Evolutionary conservation across 108 stramenopile genomes (phyloP), one percentile per base, ranked within the genome.

Genomic region (Cyclotella kingstonii): DNA sequence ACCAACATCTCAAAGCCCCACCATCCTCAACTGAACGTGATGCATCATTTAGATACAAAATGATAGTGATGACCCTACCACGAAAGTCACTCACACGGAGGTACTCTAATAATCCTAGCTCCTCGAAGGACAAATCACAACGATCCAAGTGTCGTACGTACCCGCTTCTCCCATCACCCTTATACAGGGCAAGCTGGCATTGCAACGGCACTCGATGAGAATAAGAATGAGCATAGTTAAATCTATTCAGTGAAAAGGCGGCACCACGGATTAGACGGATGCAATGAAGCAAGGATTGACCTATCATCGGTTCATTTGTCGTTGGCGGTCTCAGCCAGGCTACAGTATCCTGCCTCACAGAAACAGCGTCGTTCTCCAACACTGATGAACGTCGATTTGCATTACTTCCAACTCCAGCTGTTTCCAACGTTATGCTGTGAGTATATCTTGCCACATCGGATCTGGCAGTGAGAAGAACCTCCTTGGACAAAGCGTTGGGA

Each of bases 171-270:
- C 42, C 72, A 29, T 65, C 60, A 8, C 34, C 40, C 15, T 36
- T 55, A 46, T 73, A 73, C 38, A 23, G 11, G 10, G 66, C 59
- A 8, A 73, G 68, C 59, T 73, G 72, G 46, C 72, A 73, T 56
- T 68, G 66, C 10, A 21, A 46, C 19, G 72, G 72, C 12, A 73
- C 72, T 1, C 57, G n/a, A 25, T 73, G 67, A 0, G 29, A 39
- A 2, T 29, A 39, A 44, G 30, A 33, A 26, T 19, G 23, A 1
- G 15, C 21, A 15, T 73, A 73, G 29, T 45, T 10, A 19, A 40
- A 35, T 5, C 51, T 51, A 21, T n/a, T 26, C 14, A 73, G 66
- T 7, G 57, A 27, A 22, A 33, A 39, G 2, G 61, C 35, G 11
- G 63, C 33, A 17, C 72, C 72, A n/a, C 66, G 66, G 27, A 73